Base-by-base conservation (phyloP, 208 protist species). In the Wallacemonas sp. region DNA sequence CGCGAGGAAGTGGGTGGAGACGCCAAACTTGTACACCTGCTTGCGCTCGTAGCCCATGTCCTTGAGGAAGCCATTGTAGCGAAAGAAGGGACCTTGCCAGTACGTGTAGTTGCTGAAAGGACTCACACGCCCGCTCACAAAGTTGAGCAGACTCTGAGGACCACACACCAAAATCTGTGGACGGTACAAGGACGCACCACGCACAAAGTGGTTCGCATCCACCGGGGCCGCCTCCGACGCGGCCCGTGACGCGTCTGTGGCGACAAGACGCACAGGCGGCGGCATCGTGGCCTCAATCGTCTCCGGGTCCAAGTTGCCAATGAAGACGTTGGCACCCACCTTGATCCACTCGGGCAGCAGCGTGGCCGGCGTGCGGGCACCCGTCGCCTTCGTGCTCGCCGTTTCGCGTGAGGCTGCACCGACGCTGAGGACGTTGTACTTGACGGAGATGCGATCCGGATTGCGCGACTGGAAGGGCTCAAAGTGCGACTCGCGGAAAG, bases 21-120 rank as follows among this genome's bases (percentile, higher is more conserved):
- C 84, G 16, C 91, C 91, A 66, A 96, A 96, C 72, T 93, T 96
- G 72, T 96, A 96, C 46, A 92, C 81, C 70, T 96, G 87, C 38
- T 65, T 67, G 16, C 84, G 76, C 18, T 45, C 68, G 70, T 96
- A 96, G 29, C 91, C 91, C 91, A 96, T 91, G 61, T 94, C 87
- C 46, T 85, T 84, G 28, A 96, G 57, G 63, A 96, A 87, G 4
- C 91, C 91, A 2, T 65, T 70, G 73, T 90, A 95, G 29, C 82
- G 81, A 64, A 85, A 90, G 29, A 84, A 83, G 14, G 77, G 77
- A 0, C 87, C 87, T 64, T 93, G 87, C 79, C 79, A 92, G 72
- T 96, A 96, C 1, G 73, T 76, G 45, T 79, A 81, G 62, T 89
- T 86, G 28, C 76, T 74, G 0, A 89, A 18, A 7, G 84, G 65